Percentiles rank a stretch among this genome's conserved stretches.
These are phyloP conservation scores for Tylopilus rubrobrunneus DNA, from an alignment of 768 basidiomycete genomes.

Conservation along the genomic window DNA sequence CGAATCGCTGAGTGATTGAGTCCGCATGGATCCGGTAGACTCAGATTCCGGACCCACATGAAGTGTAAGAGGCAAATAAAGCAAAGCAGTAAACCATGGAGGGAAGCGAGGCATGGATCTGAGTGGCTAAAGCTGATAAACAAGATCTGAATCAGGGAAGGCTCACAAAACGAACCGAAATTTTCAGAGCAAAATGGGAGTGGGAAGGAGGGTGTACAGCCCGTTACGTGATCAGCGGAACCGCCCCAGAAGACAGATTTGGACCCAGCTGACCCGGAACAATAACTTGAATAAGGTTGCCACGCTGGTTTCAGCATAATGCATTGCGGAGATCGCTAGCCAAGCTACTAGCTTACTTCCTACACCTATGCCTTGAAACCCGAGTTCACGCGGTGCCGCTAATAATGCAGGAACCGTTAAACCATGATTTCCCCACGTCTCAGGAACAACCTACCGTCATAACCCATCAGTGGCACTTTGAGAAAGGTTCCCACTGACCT, in stretches of 20 bases:
- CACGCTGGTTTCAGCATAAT: background rate
- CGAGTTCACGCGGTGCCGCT: constrained; percentile 15
- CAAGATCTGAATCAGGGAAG: constrained; percentile 18
- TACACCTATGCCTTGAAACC: constrained; percentile 2
- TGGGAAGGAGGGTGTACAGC: constrained; percentile 18
- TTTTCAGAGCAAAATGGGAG: constrained; percentile 15
- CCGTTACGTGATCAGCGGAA: constrained; percentile 32
- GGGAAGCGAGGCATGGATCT: constrained; percentile 13
- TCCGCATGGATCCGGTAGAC: constrained; percentile 22
- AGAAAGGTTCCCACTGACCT: no score
- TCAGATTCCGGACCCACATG: constrained; percentile 20
- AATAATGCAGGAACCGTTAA: no score
- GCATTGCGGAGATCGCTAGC: background rate
- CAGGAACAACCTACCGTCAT: constrained; percentile 14
- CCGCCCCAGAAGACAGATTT: constrained; percentile 17
- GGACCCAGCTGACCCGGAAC: no score
- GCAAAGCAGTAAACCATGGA: constrained; percentile 7
- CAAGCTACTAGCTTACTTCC: background rate
- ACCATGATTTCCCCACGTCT: background rate
- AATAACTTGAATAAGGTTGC: no score
- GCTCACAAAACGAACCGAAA: constrained; percentile 14
- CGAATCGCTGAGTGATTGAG: constrained; percentile 27
- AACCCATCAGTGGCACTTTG: background rate
- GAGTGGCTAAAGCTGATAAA: constrained; percentile 11
- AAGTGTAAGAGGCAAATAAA: constrained; percentile 11